A percentile compares a stretch with the other conserved stretches of the same genome.
Evolutionary conservation across 2,329 filamentous ascomycete species (phyloP).

Genomic region (Venturia aucupariae): DNA sequence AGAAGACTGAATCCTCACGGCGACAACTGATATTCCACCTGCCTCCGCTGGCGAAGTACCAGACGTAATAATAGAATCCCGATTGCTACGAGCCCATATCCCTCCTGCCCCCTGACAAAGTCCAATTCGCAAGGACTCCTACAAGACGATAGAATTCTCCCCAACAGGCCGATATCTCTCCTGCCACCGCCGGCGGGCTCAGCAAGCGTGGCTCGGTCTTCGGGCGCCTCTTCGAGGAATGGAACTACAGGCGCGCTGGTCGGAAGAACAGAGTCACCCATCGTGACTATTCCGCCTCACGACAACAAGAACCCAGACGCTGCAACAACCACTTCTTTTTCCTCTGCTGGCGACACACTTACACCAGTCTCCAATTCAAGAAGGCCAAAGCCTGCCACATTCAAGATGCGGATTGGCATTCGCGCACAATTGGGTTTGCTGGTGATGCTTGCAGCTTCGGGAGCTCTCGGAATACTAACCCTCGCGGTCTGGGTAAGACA

Average conservation of each 20-base stretch:
- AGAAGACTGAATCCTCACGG: no score
- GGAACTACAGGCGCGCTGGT: not conserved
- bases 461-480: slow-evolving; percentile 67
- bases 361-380: not conserved
- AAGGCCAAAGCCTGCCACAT: not conserved
- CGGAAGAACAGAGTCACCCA: not conserved
- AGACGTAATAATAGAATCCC: not conserved
- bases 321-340: not conserved
- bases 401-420: slow-evolving; percentile 57
- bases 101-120: no score
- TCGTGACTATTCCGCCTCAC: not conserved
- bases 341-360: not conserved
- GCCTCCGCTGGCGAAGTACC: no score
- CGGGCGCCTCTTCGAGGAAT: not conserved
- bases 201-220: slow-evolving; percentile 1
- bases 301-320: not conserved
- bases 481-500: slow-evolving; percentile 54
- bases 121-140: no score
- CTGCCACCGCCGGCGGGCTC: not conserved
- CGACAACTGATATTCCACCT: no score
- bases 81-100: no score
- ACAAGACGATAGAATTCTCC: not conserved
- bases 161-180: not conserved
- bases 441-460: slow-evolving; percentile 64
- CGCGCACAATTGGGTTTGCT: slow-evolving; percentile 76